Percentiles rank a stretch among this genome's conserved stretches.
Evolutionary conservation across 106 monocot genomes (phyloP).

Genomic region (Acorus gramineus): DNA sequence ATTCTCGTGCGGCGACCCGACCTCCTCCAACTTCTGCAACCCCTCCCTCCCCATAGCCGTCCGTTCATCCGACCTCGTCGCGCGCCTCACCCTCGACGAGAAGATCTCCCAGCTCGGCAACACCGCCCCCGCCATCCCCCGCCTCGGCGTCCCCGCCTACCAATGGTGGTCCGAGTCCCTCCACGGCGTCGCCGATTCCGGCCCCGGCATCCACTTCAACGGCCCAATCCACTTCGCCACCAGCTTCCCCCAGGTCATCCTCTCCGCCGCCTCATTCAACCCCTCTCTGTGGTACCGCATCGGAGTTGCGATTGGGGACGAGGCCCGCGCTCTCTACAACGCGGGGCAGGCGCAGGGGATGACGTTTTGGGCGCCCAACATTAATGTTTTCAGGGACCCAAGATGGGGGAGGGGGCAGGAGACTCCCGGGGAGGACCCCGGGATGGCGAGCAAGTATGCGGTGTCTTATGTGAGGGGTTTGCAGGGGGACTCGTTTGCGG

Average conservation of each 20-base stretch:
- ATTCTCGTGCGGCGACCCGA: constrained; percentile 51
- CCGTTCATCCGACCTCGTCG: constrained; percentile 49
- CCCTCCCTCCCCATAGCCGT: constrained; percentile 17
- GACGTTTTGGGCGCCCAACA: constrained; percentile 83
- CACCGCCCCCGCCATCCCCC: constrained; percentile 45
- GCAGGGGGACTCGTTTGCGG: constrained; percentile 54
- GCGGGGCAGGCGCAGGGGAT: constrained; percentile 66
- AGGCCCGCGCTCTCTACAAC: constrained; percentile 79
- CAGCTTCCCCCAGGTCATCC: constrained; percentile 87
- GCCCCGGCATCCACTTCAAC: constrained; percentile 53
- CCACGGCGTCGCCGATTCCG: constrained; percentile 62
- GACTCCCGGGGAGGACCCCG: constrained; percentile 87
- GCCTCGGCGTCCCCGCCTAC: constrained; percentile 70
- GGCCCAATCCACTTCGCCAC: constrained; percentile 52
- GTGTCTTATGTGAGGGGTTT: constrained; percentile 66
- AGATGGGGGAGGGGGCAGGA: constrained; percentile 96
- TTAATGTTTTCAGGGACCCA: constrained; percentile 84
- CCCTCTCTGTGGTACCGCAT: constrained; percentile 73
- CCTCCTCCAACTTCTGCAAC: constrained; percentile 44
- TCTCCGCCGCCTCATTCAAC: constrained; percentile 81
- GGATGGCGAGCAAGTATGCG: constrained; percentile 47
- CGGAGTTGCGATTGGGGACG: constrained; percentile 67
- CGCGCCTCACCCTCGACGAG: constrained; percentile 58
- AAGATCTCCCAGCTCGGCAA: constrained; percentile 83
- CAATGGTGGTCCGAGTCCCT: constrained; percentile 98